Base-by-base conservation (phyloP, 106 monocot genomes). In the Dendrobium catenatum region DNA sequence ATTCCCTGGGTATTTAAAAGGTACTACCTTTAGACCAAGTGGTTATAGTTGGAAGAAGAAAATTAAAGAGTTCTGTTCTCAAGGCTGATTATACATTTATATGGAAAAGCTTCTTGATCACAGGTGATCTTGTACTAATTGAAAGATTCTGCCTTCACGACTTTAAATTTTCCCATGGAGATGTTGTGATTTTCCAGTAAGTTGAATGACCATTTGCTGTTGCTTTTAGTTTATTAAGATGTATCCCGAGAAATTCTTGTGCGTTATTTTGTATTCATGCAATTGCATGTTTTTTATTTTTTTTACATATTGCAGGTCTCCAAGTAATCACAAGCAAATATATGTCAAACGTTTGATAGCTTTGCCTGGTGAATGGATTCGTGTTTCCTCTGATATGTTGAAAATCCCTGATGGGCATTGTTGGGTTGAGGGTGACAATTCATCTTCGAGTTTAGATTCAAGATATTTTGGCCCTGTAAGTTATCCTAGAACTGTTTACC, bases 391-490 rank as follows among this genome's bases (percentile, higher is more conserved):
- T 80, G 94, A 96, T 27, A 77, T 90, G 68, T 27, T 89, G 49
- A 90, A 84, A 66, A 83, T 96, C 43, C 96, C 96, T 64, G 83
- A 90, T 75, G 96, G 96, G 58, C 94, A 92, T 84, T 92, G 90
- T 61, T 96, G 96, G 94, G 94, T 96, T 37, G 96, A 96, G 79
- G 94, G 94, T 44, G 96, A 96, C 83, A 92, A 92, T 87, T 47
- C 85, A 22, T 41, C 44, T 55, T 41, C 20, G 15, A 94, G 94
- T 85, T 85, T 79, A 78, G 91, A 96, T 90, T 92, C 92, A 41
- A 81, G 94, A 80, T 73, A 84, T 77, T 96, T 84, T 90, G 95
- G 91, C 15, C 80, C 93, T 6, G 95, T 95, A 91, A 87, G 90
- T 40, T 61, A n/a, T 61, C 61, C 8, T n/a, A 51, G 16, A 13